Evolutionary conservation across 352 stramenopile genomes (phyloP), one percentile per base, ranked within the genome.

Genomic region (Pythium rishiriense): DNA sequence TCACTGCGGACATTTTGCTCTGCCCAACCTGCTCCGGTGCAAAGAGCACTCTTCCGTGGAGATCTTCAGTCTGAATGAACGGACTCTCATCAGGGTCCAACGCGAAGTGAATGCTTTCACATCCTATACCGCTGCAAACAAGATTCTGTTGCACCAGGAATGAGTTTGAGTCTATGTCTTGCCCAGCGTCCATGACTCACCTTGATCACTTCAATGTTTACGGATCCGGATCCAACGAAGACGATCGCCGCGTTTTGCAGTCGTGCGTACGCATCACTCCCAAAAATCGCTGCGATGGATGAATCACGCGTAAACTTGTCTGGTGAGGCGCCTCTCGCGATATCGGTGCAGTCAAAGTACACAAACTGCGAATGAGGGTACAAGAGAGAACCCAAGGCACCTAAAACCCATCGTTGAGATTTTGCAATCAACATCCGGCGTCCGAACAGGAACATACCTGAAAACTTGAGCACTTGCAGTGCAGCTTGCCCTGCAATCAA

Each of bases 401-500:
- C 72, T 79, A 37, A 11, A 6, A 5, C 19, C 25, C 41, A 47
- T 14, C 7, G 10, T 14, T 3, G n/a, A 5, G n/a, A 47, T 12
- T 1, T n/a, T n/a, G 46, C 8, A 21, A 25, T 21, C 19, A 25
- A 12, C 7, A 53, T 24, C 22, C 41, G 25, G 4, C 6, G 10
- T 17, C 21, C 7, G 22, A 35, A 22, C 37, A 50, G 17, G 26
- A 19, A 50, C 47, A 2, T 22, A 63, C 56, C 59, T 35, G 61
- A 67, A 12, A 49, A 59, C 35, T 53, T 62, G 37, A 82, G 29
- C 28, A 72, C 72, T 54, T 82, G 64, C 4, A 78, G 58, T 0
- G 58, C 60, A 0, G 74, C 64, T 39, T 73, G 64, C 17, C 69
- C 73, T 5, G 71, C 74, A 17, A 82, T 52, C 22, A 77, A 52